phyloP scores from a whole-genome alignment of 1,284 basidiomycete species.

The Coniferiporia sulphurascens region DNA sequence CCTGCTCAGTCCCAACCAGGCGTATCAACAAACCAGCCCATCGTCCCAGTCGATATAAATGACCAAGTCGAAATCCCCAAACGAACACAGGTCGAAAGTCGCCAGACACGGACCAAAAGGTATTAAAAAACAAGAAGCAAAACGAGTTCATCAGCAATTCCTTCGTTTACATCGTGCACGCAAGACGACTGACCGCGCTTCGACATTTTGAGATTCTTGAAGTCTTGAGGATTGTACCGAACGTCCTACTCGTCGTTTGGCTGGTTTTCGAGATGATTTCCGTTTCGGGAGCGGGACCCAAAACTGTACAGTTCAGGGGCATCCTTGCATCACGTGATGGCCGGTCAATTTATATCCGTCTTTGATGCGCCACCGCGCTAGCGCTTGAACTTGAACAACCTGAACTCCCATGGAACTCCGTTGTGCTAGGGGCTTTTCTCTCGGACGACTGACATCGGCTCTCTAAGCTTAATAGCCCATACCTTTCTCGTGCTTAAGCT shows the following conservation, averaged over 20 bases:
- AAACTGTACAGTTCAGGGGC: neutral
- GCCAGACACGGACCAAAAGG: neutral
- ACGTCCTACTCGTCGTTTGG: neutral
- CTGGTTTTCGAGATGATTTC: neutral
- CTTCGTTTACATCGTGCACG: neutral
- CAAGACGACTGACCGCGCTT: constrained; percentile 14
- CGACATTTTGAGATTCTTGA: constrained; percentile 12
- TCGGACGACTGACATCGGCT: no score
- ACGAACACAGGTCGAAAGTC: no score
- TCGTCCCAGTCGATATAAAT: neutral
- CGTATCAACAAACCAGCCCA: neutral
- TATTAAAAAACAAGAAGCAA: neutral
- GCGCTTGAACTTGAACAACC: neutral
- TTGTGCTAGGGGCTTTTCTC: no score
- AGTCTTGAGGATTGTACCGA: neutral
- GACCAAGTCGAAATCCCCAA: neutral
- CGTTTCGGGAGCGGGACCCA: neutral
- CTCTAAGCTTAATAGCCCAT: no score
- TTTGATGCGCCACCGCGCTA: neutral
- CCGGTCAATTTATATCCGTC: neutral
- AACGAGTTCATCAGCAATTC: neutral
- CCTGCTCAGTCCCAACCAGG: constrained; percentile 5
- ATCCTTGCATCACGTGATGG: neutral
- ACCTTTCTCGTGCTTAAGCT: no score
- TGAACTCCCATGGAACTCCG: neutral